phyloP scores from a whole-genome alignment of 2,329 filamentous ascomycete genomes.

The Diplodia mutila region DNA sequence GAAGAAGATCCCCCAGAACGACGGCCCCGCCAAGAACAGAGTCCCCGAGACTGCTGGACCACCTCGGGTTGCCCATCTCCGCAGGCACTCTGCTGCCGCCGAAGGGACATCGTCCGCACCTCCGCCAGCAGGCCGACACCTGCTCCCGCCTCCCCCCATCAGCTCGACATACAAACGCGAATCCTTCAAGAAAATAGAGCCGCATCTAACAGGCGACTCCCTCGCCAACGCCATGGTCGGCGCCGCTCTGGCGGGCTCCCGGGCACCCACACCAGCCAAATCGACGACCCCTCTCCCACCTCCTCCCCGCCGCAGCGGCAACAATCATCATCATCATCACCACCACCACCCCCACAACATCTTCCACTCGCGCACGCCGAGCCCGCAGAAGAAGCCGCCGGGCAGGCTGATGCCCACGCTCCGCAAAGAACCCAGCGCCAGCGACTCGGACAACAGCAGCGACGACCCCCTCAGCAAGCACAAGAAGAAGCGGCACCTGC shows the following conservation, averaged over 20 bases:
- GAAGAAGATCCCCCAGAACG: slow-evolving; percentile 30
- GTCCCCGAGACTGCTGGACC: neutral
- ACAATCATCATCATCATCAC: slow-evolving; percentile 43
- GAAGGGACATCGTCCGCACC: slow-evolving; percentile 32
- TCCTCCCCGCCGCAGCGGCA: slow-evolving; percentile 48
- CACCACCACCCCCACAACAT: slow-evolving; percentile 28
- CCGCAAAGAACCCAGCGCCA: slow-evolving; percentile 54
- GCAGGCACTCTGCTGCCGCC: slow-evolving; percentile 33
- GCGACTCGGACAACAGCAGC: slow-evolving; percentile 58
- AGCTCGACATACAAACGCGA: slow-evolving; percentile 46
- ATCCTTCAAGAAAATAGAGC: slow-evolving; percentile 44
- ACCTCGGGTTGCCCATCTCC: neutral
- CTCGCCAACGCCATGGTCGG: slow-evolving; percentile 77
- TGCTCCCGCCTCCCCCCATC: slow-evolving; percentile 33
- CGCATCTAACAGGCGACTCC: slow-evolving; percentile 63
- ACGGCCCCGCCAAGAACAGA: neutral
- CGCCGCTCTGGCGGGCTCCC: slow-evolving; percentile 70
- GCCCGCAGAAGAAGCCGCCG: slow-evolving; percentile 50
- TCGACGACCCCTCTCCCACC: slow-evolving; percentile 43
- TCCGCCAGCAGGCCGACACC: slow-evolving; percentile 30
- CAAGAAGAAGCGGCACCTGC: slow-evolving; percentile 61
- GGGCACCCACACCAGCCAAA: slow-evolving; percentile 48
- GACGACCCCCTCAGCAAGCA: slow-evolving; percentile 58
- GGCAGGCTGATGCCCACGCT: slow-evolving; percentile 68
- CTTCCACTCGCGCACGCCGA: slow-evolving; percentile 43